Evolutionary conservation across 164 flowering plant species (phyloP).

Genomic region (Vitis rotundifolia): DNA sequence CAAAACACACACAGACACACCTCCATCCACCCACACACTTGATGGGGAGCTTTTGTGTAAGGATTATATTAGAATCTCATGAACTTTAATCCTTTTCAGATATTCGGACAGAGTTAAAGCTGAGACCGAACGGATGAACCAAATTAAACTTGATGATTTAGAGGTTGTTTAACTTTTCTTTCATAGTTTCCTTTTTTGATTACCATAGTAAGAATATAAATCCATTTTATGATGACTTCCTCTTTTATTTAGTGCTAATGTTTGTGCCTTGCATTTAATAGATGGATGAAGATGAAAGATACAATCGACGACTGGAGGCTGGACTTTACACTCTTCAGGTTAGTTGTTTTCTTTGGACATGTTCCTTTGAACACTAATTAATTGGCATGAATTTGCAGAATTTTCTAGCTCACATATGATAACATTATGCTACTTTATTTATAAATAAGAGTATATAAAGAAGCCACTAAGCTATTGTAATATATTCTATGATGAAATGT

Average conservation of each 20-base stretch:
- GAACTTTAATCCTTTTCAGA: constrained; percentile 28
- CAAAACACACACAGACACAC: too few species aligned
- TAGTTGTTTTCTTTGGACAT: background rate
- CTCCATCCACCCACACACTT: too few species aligned
- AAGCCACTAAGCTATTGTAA: too few species aligned
- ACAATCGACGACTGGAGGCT: constrained; percentile 83
- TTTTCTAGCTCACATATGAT: background rate
- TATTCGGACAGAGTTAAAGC: constrained; percentile 86
- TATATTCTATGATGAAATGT: too few species aligned
- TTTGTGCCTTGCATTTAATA: constrained; percentile 23
- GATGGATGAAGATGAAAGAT: constrained; percentile 96
- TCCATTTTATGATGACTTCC: background rate
- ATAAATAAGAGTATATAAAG: too few species aligned
- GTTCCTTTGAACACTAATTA: background rate
- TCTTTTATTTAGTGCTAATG: too few species aligned
- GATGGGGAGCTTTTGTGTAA: too few species aligned
- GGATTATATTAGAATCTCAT: too few species aligned
- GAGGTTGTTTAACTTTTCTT: constrained; percentile 51
- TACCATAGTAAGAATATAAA: background rate
- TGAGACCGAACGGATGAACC: constrained; percentile 67
- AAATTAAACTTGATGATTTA: constrained; percentile 83
- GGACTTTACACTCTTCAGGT: constrained; percentile 97
- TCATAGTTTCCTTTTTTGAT: background rate
- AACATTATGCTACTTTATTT: background rate
- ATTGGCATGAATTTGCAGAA: background rate